A percentile compares a stretch with the other conserved stretches of the same genome.
These are phyloP conservation scores for Candida incommunis DNA, from an alignment of 805 yeast genomes.

Conservation along the genomic window DNA sequence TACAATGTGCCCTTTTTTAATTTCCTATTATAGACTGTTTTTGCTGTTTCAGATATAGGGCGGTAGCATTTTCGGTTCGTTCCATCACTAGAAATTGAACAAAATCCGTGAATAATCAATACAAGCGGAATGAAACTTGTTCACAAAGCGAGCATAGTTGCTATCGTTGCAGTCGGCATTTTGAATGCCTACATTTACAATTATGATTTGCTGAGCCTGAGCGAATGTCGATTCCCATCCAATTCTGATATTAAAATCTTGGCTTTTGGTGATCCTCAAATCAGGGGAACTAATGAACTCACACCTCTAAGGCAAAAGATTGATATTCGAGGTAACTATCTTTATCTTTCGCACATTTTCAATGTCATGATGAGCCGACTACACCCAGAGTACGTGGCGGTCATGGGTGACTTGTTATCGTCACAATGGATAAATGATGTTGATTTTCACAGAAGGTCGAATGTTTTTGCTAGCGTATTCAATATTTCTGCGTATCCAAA, in stretches of 20 bases:
- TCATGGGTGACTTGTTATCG: constrained; percentile 85
- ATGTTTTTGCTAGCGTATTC: constrained; percentile 33
- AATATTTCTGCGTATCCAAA: constrained; percentile 3
- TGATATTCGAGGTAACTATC: constrained; percentile 84
- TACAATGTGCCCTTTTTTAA: too few relatives aligned
- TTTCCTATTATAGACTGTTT: too few relatives aligned
- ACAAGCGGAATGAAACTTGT: background rate
- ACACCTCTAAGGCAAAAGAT: constrained; percentile 60
- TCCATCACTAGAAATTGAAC: too few relatives aligned
- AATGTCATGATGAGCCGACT: constrained; percentile 45
- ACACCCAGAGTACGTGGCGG: constrained; percentile 68
- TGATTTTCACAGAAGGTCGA: constrained; percentile 72
- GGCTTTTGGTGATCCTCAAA: constrained; percentile 94
- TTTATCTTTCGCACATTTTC: constrained; percentile 75
- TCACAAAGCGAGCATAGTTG: constrained; percentile 5
- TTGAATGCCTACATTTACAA: constrained; percentile 57
- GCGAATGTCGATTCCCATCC: constrained; percentile 9
- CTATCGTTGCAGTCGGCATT: constrained; percentile 27
- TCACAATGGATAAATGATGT: constrained; percentile 89
- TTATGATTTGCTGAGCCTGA: constrained; percentile 28
- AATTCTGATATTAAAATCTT: constrained; percentile 43
- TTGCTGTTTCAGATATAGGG: too few relatives aligned
- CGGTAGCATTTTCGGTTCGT: too few relatives aligned
- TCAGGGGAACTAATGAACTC: constrained; percentile 69
- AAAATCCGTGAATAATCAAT: too few relatives aligned